Conservation (phyloP, 768 basidiomycete genomes). For the Candolleomyces aberdarensis region DNA sequence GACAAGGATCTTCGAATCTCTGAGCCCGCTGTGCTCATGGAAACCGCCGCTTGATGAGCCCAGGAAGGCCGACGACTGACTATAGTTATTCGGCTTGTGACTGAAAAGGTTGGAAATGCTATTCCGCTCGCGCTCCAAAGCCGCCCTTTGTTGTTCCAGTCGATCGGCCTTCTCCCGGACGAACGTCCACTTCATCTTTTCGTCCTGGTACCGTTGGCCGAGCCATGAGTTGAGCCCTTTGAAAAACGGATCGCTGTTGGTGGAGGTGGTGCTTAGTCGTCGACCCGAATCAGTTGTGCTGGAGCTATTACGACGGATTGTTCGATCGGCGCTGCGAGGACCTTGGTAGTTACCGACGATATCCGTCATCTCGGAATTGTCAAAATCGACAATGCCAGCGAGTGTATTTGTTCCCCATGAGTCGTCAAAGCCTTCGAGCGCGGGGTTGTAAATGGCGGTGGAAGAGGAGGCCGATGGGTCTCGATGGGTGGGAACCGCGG, state of each 20-base stretch:
- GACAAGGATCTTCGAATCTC: neutral
- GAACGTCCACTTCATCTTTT: slow-evolving; percentile 57
- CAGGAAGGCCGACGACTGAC: neutral
- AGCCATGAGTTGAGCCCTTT: slow-evolving; percentile 37
- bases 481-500: neutral
- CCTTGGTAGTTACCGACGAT: slow-evolving; percentile 19
- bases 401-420: slow-evolving; percentile 24
- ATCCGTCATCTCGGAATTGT: slow-evolving; percentile 24
- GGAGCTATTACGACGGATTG: slow-evolving; percentile 20
- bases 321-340: slow-evolving; percentile 12
- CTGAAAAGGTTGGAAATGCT: slow-evolving; percentile 27
- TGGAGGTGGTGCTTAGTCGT: slow-evolving; percentile 43
- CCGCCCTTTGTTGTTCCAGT: slow-evolving; percentile 9
- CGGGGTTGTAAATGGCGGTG: slow-evolving; percentile 8
- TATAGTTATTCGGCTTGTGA: slow-evolving; percentile 22
- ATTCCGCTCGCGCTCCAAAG: slow-evolving; percentile 16
- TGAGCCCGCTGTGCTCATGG: slow-evolving; percentile 2
- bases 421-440: slow-evolving; percentile 42
- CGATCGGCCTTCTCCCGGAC: slow-evolving; percentile 47
- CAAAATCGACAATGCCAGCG: slow-evolving; percentile 20
- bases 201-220: slow-evolving; percentile 42
- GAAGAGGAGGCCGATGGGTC: neutral
- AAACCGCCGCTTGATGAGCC: neutral
- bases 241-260: slow-evolving; percentile 40
- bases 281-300: slow-evolving; percentile 22